Conservation (phyloP, 2,329 filamentous ascomycete genomes). For the Phaeosphaeria sp. region DNA sequence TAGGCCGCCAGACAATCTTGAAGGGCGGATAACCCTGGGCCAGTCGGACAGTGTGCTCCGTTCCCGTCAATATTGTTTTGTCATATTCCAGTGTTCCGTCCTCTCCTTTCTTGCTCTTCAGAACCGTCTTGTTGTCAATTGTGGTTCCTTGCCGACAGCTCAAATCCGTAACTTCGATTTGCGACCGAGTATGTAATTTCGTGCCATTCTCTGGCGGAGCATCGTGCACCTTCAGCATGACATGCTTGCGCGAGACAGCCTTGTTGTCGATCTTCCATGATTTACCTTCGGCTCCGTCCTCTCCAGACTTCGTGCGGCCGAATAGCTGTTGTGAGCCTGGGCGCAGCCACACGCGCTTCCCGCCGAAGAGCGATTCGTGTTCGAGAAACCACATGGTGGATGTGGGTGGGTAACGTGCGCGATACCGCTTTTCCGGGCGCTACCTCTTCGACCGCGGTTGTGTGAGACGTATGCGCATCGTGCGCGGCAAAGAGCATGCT, state of each 20-base stretch:
- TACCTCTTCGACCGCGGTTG: neutral
- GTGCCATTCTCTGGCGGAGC: constrained; percentile 72
- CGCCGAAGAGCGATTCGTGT: constrained; percentile 62
- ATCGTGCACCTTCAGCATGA: constrained; percentile 74
- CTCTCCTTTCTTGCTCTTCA: constrained; percentile 65
- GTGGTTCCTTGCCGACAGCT: constrained; percentile 81
- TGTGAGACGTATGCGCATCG: neutral
- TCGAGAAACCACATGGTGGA: constrained; percentile 62
- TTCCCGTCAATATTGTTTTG: constrained; percentile 31
- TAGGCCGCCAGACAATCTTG: constrained; percentile 77
- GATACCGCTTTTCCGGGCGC: neutral
- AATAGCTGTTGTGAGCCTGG: constrained; percentile 87
- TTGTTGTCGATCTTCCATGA: constrained; percentile 73
- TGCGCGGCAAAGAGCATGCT: neutral
- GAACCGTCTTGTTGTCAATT: constrained; percentile 71
- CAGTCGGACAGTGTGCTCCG: constrained; percentile 70
- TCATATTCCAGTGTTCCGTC: constrained; percentile 35
- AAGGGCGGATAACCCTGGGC: constrained; percentile 73
- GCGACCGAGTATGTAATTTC: constrained; percentile 69
- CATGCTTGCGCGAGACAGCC: constrained; percentile 86
- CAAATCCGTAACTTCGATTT: constrained; percentile 77
- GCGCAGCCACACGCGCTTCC: constrained; percentile 79
- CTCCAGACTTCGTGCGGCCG: constrained; percentile 75
- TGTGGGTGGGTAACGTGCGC: neutral
- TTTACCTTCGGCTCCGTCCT: constrained; percentile 41